Percentiles rank a stretch among this genome's conserved stretches.
Conservation (phyloP, 495 filamentous ascomycete species). For the Penicillium daleae region DNA sequence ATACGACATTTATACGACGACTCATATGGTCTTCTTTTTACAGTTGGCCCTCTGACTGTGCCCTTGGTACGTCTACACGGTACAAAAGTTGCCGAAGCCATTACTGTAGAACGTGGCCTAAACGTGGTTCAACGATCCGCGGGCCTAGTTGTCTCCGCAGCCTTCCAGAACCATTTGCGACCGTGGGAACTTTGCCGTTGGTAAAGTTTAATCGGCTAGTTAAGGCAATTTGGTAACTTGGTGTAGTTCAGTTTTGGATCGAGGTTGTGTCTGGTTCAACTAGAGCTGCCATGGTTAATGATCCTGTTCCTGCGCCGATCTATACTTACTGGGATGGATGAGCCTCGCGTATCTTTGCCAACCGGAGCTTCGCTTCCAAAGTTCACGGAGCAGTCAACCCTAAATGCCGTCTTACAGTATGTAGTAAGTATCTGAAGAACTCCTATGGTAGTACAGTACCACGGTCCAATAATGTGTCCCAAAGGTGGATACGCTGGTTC, state of each 20-base stretch:
- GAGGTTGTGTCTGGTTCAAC: constrained; percentile 6
- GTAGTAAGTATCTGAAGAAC: constrained; percentile 1
- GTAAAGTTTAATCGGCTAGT: not conserved
- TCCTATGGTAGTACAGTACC: not conserved
- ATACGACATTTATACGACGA: not conserved
- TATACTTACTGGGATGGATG: not conserved
- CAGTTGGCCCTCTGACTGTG: not conserved
- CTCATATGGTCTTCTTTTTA: not conserved
- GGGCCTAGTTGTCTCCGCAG: not conserved
- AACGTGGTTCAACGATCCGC: constrained; percentile 10
- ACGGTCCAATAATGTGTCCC: not conserved
- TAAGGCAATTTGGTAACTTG: not conserved
- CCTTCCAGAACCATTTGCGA: constrained; percentile 15
- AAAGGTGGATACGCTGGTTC: not conserved
- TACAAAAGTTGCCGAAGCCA: not conserved
- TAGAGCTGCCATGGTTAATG: constrained; percentile 22
- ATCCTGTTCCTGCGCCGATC: constrained; percentile 20
- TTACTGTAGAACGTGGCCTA: constrained; percentile 11
- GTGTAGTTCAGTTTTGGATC: no score
- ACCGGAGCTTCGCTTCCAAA: constrained; percentile 14
- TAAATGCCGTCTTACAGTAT: constrained; percentile 5
- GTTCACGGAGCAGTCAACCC: constrained; percentile 5
- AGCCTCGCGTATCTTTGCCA: constrained; percentile 12
- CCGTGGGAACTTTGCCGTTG: not conserved
- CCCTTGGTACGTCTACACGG: not conserved